These are phyloP conservation scores for Aspergillus sp. DNA, from an alignment of 2,329 filamentous ascomycete genomes.

Conservation along the genomic window DNA sequence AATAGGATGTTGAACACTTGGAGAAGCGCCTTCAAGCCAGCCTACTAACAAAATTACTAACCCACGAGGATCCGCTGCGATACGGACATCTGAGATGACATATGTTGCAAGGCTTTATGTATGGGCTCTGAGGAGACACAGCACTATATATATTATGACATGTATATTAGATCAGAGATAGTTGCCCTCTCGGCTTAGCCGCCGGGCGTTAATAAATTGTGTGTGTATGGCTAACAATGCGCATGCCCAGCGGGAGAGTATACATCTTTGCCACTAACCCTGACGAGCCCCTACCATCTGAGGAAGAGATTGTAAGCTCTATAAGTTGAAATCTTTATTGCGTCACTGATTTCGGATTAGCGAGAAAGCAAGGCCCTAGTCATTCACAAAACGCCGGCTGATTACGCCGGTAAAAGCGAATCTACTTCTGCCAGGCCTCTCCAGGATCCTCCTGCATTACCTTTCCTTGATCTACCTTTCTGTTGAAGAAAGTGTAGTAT, in stretches of 20 bases:
- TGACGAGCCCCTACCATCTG: conserved; percentile 1
- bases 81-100: too few relatives aligned
- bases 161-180: too few relatives aligned
- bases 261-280: conserved; percentile 2
- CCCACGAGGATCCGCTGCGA: too few relatives aligned
- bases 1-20: conserved; percentile 33
- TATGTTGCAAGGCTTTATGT: too few relatives aligned
- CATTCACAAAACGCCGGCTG: conserved; percentile 1
- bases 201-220: too few relatives aligned
- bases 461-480: conserved; percentile 2
- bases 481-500: conserved; percentile 1
- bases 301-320: conserved; percentile 1
- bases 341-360: conserved; percentile 1
- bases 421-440: not conserved
- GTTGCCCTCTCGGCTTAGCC: too few relatives aligned
- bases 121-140: too few relatives aligned
- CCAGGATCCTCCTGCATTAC: not conserved
- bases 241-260: conserved; percentile 2
- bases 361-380: not conserved
- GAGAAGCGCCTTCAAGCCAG: conserved; percentile 27
- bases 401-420: not conserved
- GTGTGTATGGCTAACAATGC: not conserved
- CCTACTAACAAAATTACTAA: too few relatives aligned
- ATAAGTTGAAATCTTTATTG: not conserved
- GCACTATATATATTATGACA: too few relatives aligned